Conservation (phyloP, 179 eudicot species). For the Beta macrorhiza region DNA sequence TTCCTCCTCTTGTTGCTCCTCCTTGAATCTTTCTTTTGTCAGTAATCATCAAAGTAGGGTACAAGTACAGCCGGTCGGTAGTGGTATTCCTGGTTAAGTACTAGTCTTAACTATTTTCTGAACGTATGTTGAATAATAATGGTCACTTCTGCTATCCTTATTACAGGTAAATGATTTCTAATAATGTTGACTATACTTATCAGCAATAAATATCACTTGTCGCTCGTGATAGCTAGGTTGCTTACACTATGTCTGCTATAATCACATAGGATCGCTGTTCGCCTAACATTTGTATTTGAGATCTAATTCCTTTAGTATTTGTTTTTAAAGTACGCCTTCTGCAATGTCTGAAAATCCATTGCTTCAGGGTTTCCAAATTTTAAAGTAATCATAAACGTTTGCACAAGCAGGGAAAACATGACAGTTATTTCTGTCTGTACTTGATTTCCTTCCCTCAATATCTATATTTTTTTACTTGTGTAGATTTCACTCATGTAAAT, state of each 20-base stretch:
- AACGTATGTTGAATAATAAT: background rate
- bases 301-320: background rate
- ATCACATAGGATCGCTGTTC: background rate
- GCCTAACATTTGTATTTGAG: background rate
- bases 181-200: background rate
- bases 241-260: background rate
- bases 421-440: background rate
- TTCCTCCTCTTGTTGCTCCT: background rate
- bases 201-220: background rate
- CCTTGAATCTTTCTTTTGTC: background rate
- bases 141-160: background rate
- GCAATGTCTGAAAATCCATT: background rate
- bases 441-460: conserved; percentile 2
- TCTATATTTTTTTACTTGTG: background rate
- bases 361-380: background rate
- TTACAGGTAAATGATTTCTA: background rate
- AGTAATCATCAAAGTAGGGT: background rate
- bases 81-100: conserved; percentile 1
- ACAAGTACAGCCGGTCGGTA: background rate
- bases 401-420: background rate
- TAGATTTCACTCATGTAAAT: too few species aligned
- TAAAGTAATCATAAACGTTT: background rate
- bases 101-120: background rate
- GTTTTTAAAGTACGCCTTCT: background rate
- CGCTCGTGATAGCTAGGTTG: background rate